Evolutionary conservation across 2,329 filamentous ascomycete genomes (phyloP), one percentile per base, ranked within the genome.

Genomic region (Ophiocordyceps australis): DNA sequence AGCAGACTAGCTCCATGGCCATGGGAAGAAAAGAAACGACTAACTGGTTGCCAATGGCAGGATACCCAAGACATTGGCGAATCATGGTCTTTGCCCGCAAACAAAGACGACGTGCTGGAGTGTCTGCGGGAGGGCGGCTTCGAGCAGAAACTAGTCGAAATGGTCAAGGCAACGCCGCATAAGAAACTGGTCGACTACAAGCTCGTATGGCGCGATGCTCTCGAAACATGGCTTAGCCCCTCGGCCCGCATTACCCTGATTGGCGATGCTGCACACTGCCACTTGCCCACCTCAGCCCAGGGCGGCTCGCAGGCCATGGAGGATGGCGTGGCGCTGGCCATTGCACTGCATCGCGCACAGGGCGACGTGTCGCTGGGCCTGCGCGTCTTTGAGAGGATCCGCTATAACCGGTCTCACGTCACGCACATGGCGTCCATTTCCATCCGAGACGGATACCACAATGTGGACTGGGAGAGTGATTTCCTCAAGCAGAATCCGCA

Each of bases 251-350:
- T 59, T 24, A 46, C 46, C 5, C 38, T 62, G 4, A 51, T 65
- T 16, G 60, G 60, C 7, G 59, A 64, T 35, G 49, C 58, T 3
- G 59, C 60, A 8, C 60, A 65, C 34, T 52, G 57, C 2, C 58
- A 61, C 36, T 45, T 62, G 5, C 59, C 59, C 1, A 57, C 55
- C 2, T 53, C 50, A 6, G 53, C 56, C 11, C 54, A 59, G 33
- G 58, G 59, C 7, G 59, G 54, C 0, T 55, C 52, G 11, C 55
- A 59, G 37, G 54, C 55, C 0, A 55, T 63, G 39, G 58, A 63
- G 38, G 59, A 63, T 37, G 59, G 54, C 4, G 52, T 57, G 2
- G 54, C 54, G 4, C 35, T 62, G 5, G 58, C 55, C 5, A 47
- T 52, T 2, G 60, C 51, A 19, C 47, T 62, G 14, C 40, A 45